Conservation (phyloP, 371 early-diverging fungal species). For the Actinomortierella wolfii region DNA sequence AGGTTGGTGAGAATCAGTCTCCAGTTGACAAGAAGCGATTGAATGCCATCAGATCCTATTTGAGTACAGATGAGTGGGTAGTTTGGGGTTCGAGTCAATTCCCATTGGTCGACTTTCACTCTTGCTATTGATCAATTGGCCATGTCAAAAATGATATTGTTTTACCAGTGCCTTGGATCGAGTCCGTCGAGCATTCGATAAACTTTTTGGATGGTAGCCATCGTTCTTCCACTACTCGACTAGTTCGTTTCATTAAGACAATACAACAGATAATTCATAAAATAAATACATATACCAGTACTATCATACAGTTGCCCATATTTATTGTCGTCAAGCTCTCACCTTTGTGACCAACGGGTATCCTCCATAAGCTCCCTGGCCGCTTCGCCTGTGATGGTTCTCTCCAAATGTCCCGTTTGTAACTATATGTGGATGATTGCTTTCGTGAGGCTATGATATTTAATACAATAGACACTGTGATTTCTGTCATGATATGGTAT, state of each 20-base stretch:
- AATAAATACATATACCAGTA: neutral
- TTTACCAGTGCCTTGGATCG: constrained; percentile 1
- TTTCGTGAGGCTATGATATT: neutral
- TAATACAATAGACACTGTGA: neutral
- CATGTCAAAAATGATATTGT: neutral
- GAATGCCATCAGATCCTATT: too few relatives aligned
- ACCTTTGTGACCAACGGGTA: constrained; percentile 59
- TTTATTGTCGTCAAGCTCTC: too few relatives aligned
- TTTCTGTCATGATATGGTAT: neutral
- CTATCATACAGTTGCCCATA: too few relatives aligned
- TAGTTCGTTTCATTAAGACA: neutral
- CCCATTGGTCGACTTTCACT: too few relatives aligned
- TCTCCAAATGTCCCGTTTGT: constrained; percentile 77
- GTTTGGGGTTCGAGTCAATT: constrained; percentile 5
- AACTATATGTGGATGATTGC: constrained; percentile 48
- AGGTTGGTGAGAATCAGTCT: constrained; percentile 20
- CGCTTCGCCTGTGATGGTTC: constrained; percentile 61
- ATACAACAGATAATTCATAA: neutral
- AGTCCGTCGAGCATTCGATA: too few relatives aligned
- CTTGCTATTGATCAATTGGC: too few relatives aligned
- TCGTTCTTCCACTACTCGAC: constrained; percentile 7
- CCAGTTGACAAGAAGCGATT: constrained; percentile 15
- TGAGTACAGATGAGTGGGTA: constrained; percentile 9
- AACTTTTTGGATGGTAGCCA: neutral
- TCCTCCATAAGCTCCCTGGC: constrained; percentile 64